Base-by-base conservation (phyloP, 495 filamentous ascomycete genomes). In the Trichoderma asperelloides region DNA sequence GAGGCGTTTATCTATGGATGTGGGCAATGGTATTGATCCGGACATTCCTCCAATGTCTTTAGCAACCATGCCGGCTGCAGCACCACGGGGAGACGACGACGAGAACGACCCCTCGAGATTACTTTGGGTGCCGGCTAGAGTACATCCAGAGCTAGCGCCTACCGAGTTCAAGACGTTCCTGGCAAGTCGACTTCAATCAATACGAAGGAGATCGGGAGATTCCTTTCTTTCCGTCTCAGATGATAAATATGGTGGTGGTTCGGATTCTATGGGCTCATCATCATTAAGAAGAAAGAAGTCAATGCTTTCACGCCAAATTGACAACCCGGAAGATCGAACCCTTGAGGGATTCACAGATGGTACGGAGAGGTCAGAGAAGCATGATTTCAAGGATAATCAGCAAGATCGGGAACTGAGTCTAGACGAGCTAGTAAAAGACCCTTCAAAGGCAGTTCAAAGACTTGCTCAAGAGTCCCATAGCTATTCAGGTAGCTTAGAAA, bases 1-100 rank as follows among this genome's bases (percentile, higher is more conserved):
- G 67, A 88, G 95, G 69, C 89, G 95, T 67, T 94, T 99, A 91
- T 98, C 95, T 18, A 98, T 99, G 96, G 93, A 97, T 77, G 95
- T 96, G 16, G 90, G 91, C 65, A 90, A 89, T 49, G 86, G 89
- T n/a, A 87, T 86, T 66, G 95, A 99, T 75, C 95, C 95, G 5
- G 95, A 99, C 76, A 81, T 99, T 65, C 92, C 96, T 40, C 88
- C 89, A 15, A 78, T 84, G 69, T 82, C 82, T 16, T 70, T 86
- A 23, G 79, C 85, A 72, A 80, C 84, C 39, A 86, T 91, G 70
- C 89, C 93, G 1, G 86, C 91, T 4, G 81, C 87, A 68, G 87
- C 93, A 8, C 91, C 93, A 11, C 87, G 87, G 8, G 87, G 87
- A 40, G 85, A 86, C 62, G 90, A 92, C 69, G 86, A 91, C 74